Evolutionary conservation across 768 basidiomycete genomes (phyloP).

Genomic region (Paxillus ammoniavirescens): DNA sequence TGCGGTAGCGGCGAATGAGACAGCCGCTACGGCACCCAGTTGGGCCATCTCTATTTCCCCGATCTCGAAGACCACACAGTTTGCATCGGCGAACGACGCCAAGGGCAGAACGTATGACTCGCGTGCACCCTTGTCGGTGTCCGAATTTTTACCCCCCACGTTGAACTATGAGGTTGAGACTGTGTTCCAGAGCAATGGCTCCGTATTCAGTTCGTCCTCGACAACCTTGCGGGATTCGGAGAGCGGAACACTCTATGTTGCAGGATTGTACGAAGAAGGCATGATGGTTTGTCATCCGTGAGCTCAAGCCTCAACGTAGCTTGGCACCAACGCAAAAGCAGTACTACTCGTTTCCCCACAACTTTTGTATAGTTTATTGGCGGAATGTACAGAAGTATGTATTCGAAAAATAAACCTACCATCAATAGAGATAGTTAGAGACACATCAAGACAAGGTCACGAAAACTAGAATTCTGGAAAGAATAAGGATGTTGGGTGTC

Average conservation of each 20-base stretch:
- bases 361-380: background rate
- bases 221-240: constrained; percentile 51
- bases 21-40: constrained; percentile 44
- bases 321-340: background rate
- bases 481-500: constrained; percentile 12
- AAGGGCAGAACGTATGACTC: constrained; percentile 33
- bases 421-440: background rate
- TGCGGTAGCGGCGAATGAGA: constrained; percentile 43
- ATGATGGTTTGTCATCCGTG: constrained; percentile 47
- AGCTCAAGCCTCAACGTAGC: background rate
- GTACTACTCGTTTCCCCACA: background rate
- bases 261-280: constrained; percentile 59
- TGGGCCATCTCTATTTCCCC: constrained; percentile 54
- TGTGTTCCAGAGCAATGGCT: constrained; percentile 74
- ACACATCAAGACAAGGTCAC: constrained; percentile 1
- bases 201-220: constrained; percentile 51
- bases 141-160: constrained; percentile 36
- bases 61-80: background rate
- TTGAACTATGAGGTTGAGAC: constrained; percentile 49
- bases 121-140: constrained; percentile 49
- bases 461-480: background rate
- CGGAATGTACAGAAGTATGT: background rate
- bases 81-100: background rate
- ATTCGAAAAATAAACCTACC: background rate
- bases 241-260: constrained; percentile 49